A percentile compares a stretch with the other conserved stretches of the same genome.
phyloP scores from a whole-genome alignment of 768 basidiomycete genomes.

The Tulasnella calospora region DNA sequence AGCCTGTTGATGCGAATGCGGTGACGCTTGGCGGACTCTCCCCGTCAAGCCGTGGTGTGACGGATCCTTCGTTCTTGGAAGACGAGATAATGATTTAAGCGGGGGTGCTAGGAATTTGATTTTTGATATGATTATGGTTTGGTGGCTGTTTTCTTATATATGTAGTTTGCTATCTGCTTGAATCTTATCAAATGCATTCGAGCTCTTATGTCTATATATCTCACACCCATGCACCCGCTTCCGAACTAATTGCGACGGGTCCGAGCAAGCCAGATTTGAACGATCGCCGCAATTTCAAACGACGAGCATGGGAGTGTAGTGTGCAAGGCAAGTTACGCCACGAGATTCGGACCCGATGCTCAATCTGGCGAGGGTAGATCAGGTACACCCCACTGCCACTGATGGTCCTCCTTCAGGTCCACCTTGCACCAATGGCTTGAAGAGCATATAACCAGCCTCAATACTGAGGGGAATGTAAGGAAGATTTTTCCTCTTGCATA shows the following conservation, averaged over 20 bases:
- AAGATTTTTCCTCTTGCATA: neutral
- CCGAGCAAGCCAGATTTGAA: neutral
- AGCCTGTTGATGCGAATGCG: neutral
- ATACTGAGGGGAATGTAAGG: neutral
- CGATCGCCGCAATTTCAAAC: neutral
- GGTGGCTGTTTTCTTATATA: neutral
- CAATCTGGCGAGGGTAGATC: neutral
- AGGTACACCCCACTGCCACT: neutral
- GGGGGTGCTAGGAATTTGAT: neutral
- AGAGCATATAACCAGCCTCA: neutral
- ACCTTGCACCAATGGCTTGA: neutral
- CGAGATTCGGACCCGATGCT: neutral
- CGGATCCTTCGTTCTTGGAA: neutral
- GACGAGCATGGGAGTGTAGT: neutral
- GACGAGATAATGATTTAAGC: neutral
- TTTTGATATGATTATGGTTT: neutral
- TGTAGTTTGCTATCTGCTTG: neutral
- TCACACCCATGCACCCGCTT: too few species aligned
- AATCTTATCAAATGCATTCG: neutral
- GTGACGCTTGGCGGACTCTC: neutral
- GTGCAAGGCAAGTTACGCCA: neutral
- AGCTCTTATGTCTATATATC: neutral
- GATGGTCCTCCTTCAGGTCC: neutral
- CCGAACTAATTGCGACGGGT: neutral
- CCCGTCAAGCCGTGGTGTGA: neutral